Conservation (phyloP, 2,329 filamentous ascomycete species). For the Claviceps paspali region DNA sequence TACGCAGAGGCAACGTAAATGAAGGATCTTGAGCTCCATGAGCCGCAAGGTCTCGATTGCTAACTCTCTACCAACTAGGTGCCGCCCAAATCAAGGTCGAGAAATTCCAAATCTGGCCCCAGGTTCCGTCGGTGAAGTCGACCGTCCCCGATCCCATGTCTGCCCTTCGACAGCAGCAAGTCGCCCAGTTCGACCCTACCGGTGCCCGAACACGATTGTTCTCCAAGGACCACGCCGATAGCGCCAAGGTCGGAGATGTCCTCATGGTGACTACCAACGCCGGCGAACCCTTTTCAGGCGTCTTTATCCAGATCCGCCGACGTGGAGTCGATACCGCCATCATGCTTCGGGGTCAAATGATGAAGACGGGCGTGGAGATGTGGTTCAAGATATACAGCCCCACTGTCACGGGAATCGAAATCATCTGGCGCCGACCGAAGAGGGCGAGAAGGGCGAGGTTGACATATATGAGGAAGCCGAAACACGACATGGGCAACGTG, state of each 20-base stretch:
- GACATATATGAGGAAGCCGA: constrained; percentile 79
- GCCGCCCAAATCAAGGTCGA: constrained; percentile 19
- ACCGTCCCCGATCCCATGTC: constrained; percentile 52
- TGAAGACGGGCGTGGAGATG: constrained; percentile 84
- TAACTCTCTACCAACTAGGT: constrained; percentile 12
- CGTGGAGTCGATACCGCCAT: constrained; percentile 83
- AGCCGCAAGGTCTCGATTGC: neutral
- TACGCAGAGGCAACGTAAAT: constrained; percentile 21
- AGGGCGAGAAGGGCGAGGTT: constrained; percentile 73
- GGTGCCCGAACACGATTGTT: constrained; percentile 74
- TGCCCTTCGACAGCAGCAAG: constrained; percentile 51
- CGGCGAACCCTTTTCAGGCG: constrained; percentile 79
- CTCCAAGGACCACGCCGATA: constrained; percentile 58
- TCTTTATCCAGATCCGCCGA: constrained; percentile 73
- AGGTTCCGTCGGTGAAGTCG: constrained; percentile 37
- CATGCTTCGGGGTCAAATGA: constrained; percentile 71
- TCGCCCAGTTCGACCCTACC: constrained; percentile 65
- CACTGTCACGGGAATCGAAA: constrained; percentile 77
- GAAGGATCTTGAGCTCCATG: constrained; percentile 5
- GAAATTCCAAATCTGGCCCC: constrained; percentile 38
- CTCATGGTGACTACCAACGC: constrained; percentile 70
- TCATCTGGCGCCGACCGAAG: constrained; percentile 76
- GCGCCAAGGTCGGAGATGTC: constrained; percentile 75
- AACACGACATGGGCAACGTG: constrained; percentile 76
- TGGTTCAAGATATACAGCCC: constrained; percentile 94